These are phyloP conservation scores for Phytophthora cactorum DNA, from an alignment of 352 stramenopile species.

Conservation along the genomic window DNA sequence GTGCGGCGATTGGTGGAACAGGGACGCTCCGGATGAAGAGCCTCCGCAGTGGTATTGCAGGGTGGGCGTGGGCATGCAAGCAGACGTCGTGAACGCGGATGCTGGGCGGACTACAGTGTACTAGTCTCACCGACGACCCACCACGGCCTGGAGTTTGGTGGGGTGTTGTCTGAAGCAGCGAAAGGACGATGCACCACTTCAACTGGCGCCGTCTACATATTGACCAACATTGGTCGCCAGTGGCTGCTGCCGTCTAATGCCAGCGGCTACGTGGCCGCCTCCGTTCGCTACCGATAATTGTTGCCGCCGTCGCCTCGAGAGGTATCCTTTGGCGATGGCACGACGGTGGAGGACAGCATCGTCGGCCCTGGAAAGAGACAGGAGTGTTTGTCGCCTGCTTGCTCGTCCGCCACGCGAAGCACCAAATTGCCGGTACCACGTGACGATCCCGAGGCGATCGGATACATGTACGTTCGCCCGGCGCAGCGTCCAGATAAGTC, in stretches of 20 bases:
- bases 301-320: background rate
- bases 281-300: background rate
- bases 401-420: conserved; percentile 12
- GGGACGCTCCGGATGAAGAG: background rate
- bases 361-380: conserved; percentile 1
- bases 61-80: background rate
- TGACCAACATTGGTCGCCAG: background rate
- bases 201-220: background rate
- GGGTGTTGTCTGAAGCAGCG: background rate
- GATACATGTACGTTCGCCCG: background rate
- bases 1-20: conserved; percentile 14
- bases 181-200: conserved; percentile 1
- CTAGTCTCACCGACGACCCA: too few species aligned
- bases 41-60: background rate
- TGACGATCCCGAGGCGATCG: background rate
- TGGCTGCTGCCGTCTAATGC: background rate
- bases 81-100: background rate
- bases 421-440: conserved; percentile 1
- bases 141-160: background rate
- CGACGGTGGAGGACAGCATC: conserved; percentile 15
- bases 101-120: background rate
- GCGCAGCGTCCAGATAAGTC: background rate
- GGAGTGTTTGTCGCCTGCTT: conserved; percentile 9
- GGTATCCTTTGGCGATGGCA: conserved; percentile 11
- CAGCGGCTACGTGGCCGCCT: background rate